Evolutionary conservation across 2,329 filamentous ascomycete species (phyloP), one percentile per base, ranked within the genome.

Genomic region (Pseudogymnoascus sp.): DNA sequence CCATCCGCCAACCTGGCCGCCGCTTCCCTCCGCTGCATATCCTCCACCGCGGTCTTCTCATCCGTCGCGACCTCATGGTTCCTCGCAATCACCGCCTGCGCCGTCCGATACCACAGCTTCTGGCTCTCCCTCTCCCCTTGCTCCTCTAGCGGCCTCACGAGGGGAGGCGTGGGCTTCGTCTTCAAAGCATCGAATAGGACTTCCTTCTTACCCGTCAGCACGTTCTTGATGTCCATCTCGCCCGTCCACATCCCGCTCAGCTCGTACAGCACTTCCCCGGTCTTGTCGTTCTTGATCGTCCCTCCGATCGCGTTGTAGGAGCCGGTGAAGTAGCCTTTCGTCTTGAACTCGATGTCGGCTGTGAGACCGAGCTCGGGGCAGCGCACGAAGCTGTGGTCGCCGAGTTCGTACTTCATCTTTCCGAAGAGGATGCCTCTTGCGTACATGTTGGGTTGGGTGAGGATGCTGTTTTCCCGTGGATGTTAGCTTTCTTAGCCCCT

Each of bases 361-460:
- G 87, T 84, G 16, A 99, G 81, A 63, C 92, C 88, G 16, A 91
- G 84, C 74, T 97, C 93, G 0, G 93, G 91, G 74, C 95, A 97
- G 67, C 88, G 85, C 18, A 99, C 90, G 70, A 92, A 91, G 74
- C 93, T 96, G 78, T 96, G 93, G 74, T 97, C 93, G 67, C 93
- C 95, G 6, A 99, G 85, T 78, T 99, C 95, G 76, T 97, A 99
- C 76, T 97, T 97, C 95, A 99, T 97, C 76, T 97, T 97, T 58
- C 95, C 95, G 71, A 99, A 97, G 7, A 99, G 81, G 64, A 99
- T 97, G 37, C 95, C 93, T 65, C 95, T 86, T 21, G 93, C 95
- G 75, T 99, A 99, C 92, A 99, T 99, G 79, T 99, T 99, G 16
- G 95, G 95, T 72, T 99, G 95, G 4, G 95, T 97, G 61, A 97